phyloP scores from a whole-genome alignment of 1,139 yeast species.

The Yamadazyma atmosphaerica region DNA sequence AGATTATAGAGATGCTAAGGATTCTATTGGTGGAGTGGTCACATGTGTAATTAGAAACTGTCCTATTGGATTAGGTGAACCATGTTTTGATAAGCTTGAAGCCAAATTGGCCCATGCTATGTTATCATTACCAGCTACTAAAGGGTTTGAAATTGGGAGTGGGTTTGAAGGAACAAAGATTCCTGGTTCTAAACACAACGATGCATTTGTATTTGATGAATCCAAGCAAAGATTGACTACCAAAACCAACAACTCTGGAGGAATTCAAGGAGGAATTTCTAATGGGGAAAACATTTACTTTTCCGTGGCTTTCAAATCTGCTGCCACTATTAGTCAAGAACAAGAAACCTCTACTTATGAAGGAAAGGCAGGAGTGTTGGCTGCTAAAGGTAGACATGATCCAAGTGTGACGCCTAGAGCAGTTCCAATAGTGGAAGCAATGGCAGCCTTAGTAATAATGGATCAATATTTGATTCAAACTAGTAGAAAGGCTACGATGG shows the following conservation, averaged over 20 bases:
- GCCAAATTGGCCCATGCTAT: constrained; percentile 95
- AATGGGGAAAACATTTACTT: constrained; percentile 95
- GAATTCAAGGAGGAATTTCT: constrained; percentile 96
- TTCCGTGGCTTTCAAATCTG: constrained; percentile 95
- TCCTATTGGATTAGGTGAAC: constrained; percentile 95
- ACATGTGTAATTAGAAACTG: constrained; percentile 94
- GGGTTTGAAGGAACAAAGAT: constrained; percentile 88
- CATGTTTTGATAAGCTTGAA: constrained; percentile 94
- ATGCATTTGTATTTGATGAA: constrained; percentile 68
- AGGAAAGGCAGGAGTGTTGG: constrained; percentile 82
- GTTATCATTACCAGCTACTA: constrained; percentile 96
- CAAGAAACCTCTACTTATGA: constrained; percentile 87
- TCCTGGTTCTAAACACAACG: constrained; percentile 94
- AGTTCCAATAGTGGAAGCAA: constrained; percentile 96
- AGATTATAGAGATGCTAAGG: constrained; percentile 80
- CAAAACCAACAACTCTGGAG: constrained; percentile 90
- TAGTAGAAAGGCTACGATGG: constrained; percentile 50
- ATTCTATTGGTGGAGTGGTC: constrained; percentile 96
- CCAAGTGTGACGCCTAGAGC: constrained; percentile 99
- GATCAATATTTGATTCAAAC: constrained; percentile 85
- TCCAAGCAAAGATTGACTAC: constrained; percentile 68
- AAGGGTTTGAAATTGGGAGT: constrained; percentile 96
- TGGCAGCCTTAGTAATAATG: constrained; percentile 91
- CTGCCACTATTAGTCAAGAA: constrained; percentile 94
- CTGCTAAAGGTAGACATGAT: constrained; percentile 97